These are phyloP conservation scores for Silene noctiflora DNA, from an alignment of 179 eudicot genomes.

Conservation along the genomic window DNA sequence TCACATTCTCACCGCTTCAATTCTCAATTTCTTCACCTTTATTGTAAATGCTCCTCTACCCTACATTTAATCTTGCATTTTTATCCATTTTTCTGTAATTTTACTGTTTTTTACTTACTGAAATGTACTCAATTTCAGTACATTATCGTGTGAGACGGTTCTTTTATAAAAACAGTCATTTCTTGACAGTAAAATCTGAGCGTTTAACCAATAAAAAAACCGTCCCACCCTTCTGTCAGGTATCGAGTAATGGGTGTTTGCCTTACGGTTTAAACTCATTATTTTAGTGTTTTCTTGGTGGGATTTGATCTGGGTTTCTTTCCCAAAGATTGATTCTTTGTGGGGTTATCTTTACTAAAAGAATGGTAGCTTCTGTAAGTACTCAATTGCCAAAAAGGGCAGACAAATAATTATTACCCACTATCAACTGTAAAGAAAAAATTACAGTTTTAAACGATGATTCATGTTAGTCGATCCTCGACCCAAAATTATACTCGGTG, in stretches of 20 bases:
- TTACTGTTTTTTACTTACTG: not conserved
- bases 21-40: slow-evolving; percentile 2
- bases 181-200: no score
- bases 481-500: no score
- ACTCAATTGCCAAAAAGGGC: slow-evolving; percentile 24
- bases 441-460: not conserved
- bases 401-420: not conserved
- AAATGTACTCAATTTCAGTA: no score
- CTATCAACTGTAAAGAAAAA: slow-evolving; percentile 16
- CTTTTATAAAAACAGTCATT: no score
- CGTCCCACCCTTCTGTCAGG: no score
- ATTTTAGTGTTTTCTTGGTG: not conserved
- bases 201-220: no score
- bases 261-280: not conserved
- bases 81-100: not conserved
- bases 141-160: no score
- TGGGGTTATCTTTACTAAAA: slow-evolving; percentile 16
- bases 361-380: slow-evolving; percentile 28
- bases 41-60: not conserved
- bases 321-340: slow-evolving; percentile 18
- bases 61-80: slow-evolving; percentile 1
- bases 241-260: not conserved
- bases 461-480: no score
- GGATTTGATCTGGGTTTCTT: slow-evolving; percentile 22
- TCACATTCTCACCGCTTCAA: slow-evolving; percentile 2